Conservation (phyloP, 2,329 filamentous ascomycete genomes). For the Alternaria triticina region DNA sequence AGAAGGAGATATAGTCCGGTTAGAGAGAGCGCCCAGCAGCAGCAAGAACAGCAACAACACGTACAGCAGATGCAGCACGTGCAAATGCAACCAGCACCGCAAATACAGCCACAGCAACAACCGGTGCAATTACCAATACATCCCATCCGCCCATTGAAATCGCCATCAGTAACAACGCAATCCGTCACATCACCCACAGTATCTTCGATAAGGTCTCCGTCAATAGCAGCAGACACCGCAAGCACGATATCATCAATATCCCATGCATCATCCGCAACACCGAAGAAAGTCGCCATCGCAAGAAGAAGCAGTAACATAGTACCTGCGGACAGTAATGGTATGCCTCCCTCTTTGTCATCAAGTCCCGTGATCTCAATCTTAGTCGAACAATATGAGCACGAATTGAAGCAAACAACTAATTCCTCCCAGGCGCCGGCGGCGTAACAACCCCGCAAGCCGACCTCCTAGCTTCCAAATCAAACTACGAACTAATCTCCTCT, state of each 20-base stretch:
- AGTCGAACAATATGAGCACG: neutral
- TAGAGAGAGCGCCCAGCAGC: constrained; percentile 32
- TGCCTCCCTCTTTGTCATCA: neutral
- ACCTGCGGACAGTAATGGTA: constrained; percentile 33
- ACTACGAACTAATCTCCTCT: constrained; percentile 39
- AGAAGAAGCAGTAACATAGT: constrained; percentile 27
- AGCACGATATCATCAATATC: constrained; percentile 34
- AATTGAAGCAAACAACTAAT: neutral
- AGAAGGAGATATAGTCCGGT: constrained; percentile 40
- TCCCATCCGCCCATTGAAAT: constrained; percentile 21
- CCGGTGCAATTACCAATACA: constrained; percentile 19
- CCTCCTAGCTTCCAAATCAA: constrained; percentile 36
- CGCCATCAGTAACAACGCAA: constrained; percentile 15
- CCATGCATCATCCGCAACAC: constrained; percentile 30
- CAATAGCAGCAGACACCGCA: constrained; percentile 28
- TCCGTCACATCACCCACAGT: constrained; percentile 16
- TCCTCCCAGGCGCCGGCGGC: constrained; percentile 25
- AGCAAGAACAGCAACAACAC: constrained; percentile 21
- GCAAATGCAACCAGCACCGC: constrained; percentile 3
- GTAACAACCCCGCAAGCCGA: constrained; percentile 37
- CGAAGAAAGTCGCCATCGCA: constrained; percentile 33
- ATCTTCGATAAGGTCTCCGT: constrained; percentile 27
- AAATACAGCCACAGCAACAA: constrained; percentile 11
- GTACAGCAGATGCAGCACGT: neutral
- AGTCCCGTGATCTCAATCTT: constrained; percentile 8